These are phyloP conservation scores for Huiozyma naganishii DNA, from an alignment of 805 yeast species.

Conservation along the genomic window DNA sequence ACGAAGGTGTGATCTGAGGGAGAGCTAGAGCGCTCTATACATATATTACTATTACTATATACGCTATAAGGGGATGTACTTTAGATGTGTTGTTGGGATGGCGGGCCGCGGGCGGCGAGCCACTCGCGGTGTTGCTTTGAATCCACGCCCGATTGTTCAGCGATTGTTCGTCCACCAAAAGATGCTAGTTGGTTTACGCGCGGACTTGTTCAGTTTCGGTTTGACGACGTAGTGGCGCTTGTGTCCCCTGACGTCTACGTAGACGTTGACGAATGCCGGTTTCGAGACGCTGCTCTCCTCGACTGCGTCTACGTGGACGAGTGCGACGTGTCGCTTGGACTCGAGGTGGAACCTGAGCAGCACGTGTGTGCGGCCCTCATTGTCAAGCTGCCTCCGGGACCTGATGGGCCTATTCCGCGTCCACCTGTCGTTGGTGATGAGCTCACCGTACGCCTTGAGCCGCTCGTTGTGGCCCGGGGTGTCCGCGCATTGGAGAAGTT, in stretches of 20 bases:
- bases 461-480: constrained; percentile 37
- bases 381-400: constrained; percentile 50
- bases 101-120: no score
- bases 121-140: no score
- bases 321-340: constrained; percentile 51
- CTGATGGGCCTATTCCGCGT: constrained; percentile 79
- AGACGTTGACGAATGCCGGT: constrained; percentile 62
- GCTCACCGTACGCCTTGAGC: constrained; percentile 77
- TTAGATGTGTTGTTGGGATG: no score
- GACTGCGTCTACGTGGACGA: constrained; percentile 71
- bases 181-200: no score
- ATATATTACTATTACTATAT: no score
- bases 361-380: constrained; percentile 70
- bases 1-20: constrained; percentile 28
- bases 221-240: constrained; percentile 58
- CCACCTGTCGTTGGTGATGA: constrained; percentile 59
- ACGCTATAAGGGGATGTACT: no score
- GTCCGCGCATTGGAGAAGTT: constrained; percentile 40
- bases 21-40: no score
- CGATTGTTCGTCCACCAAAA: no score
- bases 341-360: constrained; percentile 82
- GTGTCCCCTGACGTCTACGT: constrained; percentile 64
- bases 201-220: constrained; percentile 37
- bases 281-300: constrained; percentile 48
- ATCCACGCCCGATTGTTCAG: no score